Percentiles rank a stretch among this genome's conserved stretches.
Conservation (phyloP, 495 filamentous ascomycete genomes). For the Lasiosphaeria hispida region DNA sequence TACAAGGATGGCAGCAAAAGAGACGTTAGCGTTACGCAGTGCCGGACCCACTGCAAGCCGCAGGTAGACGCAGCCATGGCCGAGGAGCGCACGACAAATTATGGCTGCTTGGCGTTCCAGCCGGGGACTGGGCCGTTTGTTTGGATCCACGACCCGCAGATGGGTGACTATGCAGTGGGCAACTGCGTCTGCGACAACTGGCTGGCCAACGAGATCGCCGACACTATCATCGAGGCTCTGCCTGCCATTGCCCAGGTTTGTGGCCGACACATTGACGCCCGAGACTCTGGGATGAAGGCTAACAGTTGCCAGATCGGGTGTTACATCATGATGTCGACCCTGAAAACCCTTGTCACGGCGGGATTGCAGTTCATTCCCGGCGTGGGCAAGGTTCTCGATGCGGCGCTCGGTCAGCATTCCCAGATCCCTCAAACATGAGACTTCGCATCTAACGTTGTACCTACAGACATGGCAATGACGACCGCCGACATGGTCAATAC, state of each 20-base stretch:
- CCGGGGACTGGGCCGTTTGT: conserved; percentile 1
- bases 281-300: background rate
- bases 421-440: background rate
- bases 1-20: background rate
- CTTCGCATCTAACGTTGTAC: too few relatives aligned
- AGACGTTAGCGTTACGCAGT: background rate
- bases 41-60: background rate
- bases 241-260: conserved; percentile 18
- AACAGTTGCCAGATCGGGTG: conserved; percentile 9
- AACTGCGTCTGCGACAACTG: conserved; percentile 15
- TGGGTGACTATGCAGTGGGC: background rate
- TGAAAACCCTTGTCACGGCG: conserved; percentile 11
- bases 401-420: conserved; percentile 10
- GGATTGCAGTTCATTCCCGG: conserved; percentile 16
- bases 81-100: conserved; percentile 17
- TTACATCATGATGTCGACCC: conserved; percentile 18
- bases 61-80: conserved; percentile 7
- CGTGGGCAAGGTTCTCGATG: conserved; percentile 8
- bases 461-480: conserved; percentile 4
- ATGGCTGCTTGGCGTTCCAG: conserved; percentile 14
- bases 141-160: background rate
- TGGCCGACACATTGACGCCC: background rate
- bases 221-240: conserved; percentile 16
- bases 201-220: conserved; percentile 15
- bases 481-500: conserved; percentile 25